Conservation (phyloP, 2,329 filamentous ascomycete genomes). For the Xylaria arbuscula region DNA sequence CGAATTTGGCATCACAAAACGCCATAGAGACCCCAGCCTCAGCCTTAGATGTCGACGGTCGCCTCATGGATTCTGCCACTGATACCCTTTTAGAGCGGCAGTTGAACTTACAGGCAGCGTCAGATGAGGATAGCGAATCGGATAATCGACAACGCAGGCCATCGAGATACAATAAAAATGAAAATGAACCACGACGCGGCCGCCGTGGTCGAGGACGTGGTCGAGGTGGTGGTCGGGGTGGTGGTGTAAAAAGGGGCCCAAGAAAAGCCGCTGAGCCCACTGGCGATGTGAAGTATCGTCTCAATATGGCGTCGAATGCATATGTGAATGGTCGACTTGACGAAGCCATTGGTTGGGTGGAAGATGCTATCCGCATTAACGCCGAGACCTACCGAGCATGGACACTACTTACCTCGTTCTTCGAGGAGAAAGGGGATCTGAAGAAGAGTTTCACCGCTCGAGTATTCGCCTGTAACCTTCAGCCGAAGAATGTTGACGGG, state of each 20-base stretch:
- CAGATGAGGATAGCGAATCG: constrained; percentile 33
- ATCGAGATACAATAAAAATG: constrained; percentile 22
- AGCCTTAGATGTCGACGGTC: constrained; percentile 24
- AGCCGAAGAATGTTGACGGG: constrained; percentile 67
- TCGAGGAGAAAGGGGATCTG: constrained; percentile 68
- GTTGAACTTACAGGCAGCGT: constrained; percentile 36
- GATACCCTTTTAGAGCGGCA: constrained; percentile 47
- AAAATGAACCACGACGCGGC: constrained; percentile 21
- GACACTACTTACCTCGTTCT: constrained; percentile 70
- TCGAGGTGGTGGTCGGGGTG: constrained; percentile 33
- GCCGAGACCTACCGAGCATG: constrained; percentile 74
- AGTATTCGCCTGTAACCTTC: constrained; percentile 71
- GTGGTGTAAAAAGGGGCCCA: constrained; percentile 56
- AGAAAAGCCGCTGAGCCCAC: constrained; percentile 74
- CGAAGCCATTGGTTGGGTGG: constrained; percentile 67
- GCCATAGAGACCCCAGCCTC: background rate
- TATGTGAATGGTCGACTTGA: constrained; percentile 72
- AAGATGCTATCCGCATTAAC: constrained; percentile 75
- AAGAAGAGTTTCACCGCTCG: constrained; percentile 69
- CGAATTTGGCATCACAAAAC: background rate
- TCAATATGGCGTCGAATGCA: constrained; percentile 74
- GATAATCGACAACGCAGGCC: constrained; percentile 14
- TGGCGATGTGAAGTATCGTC: constrained; percentile 75
- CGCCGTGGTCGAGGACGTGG: constrained; percentile 33
- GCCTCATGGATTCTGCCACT: constrained; percentile 37